Evolutionary conservation across 352 stramenopile genomes (phyloP).

Genomic region (Globisporangium recalcitrans): DNA sequence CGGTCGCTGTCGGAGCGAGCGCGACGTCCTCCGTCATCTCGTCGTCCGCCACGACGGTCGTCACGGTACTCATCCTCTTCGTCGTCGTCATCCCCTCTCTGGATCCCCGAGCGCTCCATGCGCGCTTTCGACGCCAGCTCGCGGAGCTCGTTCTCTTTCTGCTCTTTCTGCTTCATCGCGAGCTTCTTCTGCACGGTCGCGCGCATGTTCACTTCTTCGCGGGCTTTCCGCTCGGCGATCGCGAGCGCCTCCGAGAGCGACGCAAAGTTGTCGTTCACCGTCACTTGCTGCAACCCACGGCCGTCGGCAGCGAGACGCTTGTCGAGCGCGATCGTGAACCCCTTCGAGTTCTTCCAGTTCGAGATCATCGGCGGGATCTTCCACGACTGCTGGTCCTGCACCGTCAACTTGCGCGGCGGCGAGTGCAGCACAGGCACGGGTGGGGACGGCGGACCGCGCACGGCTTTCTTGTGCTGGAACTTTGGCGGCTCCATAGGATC

Average conservation of each 20-base stretch:
- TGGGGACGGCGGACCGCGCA: slow-evolving; percentile 83
- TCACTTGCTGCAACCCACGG: slow-evolving; percentile 92
- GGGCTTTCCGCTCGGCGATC: slow-evolving; percentile 95
- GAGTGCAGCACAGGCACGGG: slow-evolving; percentile 91
- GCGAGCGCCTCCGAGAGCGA: slow-evolving; percentile 96
- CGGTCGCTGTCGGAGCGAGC: slow-evolving; percentile 15
- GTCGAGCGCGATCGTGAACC: slow-evolving; percentile 99
- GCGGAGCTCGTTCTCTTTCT: slow-evolving; percentile 95
- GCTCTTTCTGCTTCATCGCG: slow-evolving; percentile 91
- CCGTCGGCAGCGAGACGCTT: slow-evolving; percentile 98
- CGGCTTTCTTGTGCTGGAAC: slow-evolving; percentile 98
- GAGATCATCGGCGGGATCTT: slow-evolving; percentile 99
- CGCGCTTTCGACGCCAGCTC: slow-evolving; percentile 91
- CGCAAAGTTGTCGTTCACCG: slow-evolving; percentile 98
- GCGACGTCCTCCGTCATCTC: slow-evolving; percentile 10
- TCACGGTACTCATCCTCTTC: slow-evolving; percentile 22
- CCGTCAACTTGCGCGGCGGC: slow-evolving; percentile 90
- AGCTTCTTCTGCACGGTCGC: slow-evolving; percentile 87
- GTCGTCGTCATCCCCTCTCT: slow-evolving; percentile 28
- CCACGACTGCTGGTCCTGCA: slow-evolving; percentile 94
- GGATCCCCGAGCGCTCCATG: slow-evolving; percentile 86
- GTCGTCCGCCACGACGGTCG: slow-evolving; percentile 13
- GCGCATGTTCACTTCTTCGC: slow-evolving; percentile 96
- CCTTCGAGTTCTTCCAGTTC: slow-evolving; percentile 99
- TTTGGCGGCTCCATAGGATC: slow-evolving; percentile 99